phyloP scores from a whole-genome alignment of 352 stramenopile species.

The Pythium oligandrum region DNA sequence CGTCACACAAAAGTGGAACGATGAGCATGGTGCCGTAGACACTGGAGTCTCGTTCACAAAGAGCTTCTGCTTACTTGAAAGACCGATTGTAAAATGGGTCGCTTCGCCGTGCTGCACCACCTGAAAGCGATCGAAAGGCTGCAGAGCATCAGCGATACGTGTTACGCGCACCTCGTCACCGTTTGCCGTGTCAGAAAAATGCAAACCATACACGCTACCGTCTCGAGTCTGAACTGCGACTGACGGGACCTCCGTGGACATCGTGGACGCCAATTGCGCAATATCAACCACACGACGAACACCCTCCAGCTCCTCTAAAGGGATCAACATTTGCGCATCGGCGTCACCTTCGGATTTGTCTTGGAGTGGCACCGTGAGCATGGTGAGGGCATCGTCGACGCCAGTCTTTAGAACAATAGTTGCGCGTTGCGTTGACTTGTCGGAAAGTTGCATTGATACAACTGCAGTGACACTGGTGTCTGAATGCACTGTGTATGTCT shows the following conservation, averaged over 20 bases:
- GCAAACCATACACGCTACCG: slow-evolving; percentile 20
- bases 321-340: slow-evolving; percentile 7
- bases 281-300: slow-evolving; percentile 12
- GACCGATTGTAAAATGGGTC: slow-evolving; percentile 28
- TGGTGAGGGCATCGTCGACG: slow-evolving; percentile 6
- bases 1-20: slow-evolving; percentile 44
- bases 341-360: background rate
- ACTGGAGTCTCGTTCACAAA: slow-evolving; percentile 43
- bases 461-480: no score
- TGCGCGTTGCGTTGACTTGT: background rate
- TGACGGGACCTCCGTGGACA: background rate
- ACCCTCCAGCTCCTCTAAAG: slow-evolving; percentile 7
- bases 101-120: slow-evolving; percentile 12
- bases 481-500: no score
- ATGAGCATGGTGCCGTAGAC: slow-evolving; percentile 38
- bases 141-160: background rate
- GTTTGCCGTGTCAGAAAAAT: background rate
- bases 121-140: slow-evolving; percentile 33
- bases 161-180: slow-evolving; percentile 4
- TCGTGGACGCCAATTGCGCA: background rate
- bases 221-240: slow-evolving; percentile 31
- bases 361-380: background rate
- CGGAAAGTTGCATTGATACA: no score
- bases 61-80: slow-evolving; percentile 41
- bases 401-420: slow-evolving; percentile 4